phyloP scores from a whole-genome alignment of 805 yeast species.

The Ogataea polymorpha region DNA sequence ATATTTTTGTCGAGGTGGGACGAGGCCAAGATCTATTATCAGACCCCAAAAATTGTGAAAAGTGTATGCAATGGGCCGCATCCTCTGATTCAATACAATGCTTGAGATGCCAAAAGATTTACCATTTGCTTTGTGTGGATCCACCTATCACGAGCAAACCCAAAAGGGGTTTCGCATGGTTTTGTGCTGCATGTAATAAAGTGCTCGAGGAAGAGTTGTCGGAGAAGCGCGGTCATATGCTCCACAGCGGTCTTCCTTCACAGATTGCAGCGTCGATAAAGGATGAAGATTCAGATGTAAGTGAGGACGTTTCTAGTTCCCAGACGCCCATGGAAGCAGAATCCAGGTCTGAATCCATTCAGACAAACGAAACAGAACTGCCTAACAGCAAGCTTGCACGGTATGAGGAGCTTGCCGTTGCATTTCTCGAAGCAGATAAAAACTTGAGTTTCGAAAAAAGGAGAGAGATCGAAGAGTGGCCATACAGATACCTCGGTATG shows the following conservation, averaged over 20 bases:
- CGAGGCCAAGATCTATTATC: slow-evolving; percentile 59
- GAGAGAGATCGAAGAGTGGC: slow-evolving; percentile 71
- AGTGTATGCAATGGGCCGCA: slow-evolving; percentile 84
- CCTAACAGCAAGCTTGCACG: slow-evolving; percentile 36
- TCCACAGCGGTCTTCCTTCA: slow-evolving; percentile 28
- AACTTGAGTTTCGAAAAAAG: slow-evolving; percentile 41
- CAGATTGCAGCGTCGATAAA: slow-evolving; percentile 22
- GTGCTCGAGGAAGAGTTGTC: slow-evolving; percentile 45
- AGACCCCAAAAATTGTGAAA: slow-evolving; percentile 66
- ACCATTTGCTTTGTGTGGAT: slow-evolving; percentile 80
- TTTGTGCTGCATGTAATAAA: slow-evolving; percentile 76
- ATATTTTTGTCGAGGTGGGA: slow-evolving; percentile 70
- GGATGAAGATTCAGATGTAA: slow-evolving; percentile 3
- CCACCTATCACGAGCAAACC: slow-evolving; percentile 83
- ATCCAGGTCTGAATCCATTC: slow-evolving; percentile 6
- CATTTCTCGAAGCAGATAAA: slow-evolving; percentile 48
- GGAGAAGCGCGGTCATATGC: slow-evolving; percentile 35
- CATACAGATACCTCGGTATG: slow-evolving; percentile 73
- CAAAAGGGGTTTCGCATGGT: slow-evolving; percentile 85
- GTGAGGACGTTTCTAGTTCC: slow-evolving; percentile 2
- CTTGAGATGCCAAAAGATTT: slow-evolving; percentile 66
- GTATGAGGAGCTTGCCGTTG: slow-evolving; percentile 56
- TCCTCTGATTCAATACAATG: slow-evolving; percentile 72
- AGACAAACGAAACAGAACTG: slow-evolving; percentile 3
- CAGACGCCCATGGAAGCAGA: slow-evolving; percentile 6